phyloP scores from a whole-genome alignment of 139 green algal species.

The Dunaliella sp. region DNA sequence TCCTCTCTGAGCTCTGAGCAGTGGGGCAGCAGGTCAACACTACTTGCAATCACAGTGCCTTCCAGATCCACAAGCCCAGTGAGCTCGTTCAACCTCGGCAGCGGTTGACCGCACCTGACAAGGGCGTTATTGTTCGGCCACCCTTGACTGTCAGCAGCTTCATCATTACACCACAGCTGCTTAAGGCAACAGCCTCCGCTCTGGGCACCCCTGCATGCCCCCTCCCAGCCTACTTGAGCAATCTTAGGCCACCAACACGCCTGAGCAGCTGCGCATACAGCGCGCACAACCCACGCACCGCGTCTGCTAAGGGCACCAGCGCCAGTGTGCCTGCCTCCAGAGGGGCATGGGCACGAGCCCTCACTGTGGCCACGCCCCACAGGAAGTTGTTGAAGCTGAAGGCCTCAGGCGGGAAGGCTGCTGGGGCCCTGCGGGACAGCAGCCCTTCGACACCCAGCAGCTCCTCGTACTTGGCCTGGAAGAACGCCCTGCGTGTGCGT shows the following conservation, averaged over 20 bases:
- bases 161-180: background rate
- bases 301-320: conserved; percentile 79
- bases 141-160: too few species aligned
- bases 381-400: conserved; percentile 69
- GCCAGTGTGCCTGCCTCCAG: conserved; percentile 64
- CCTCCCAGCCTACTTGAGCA: too few species aligned
- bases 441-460: conserved; percentile 39
- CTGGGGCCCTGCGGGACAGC: conserved; percentile 37
- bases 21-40: too few species aligned
- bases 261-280: too few species aligned
- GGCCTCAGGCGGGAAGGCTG: conserved; percentile 43
- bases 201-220: too few species aligned
- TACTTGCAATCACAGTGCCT: too few species aligned
- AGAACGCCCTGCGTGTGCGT: conserved; percentile 57
- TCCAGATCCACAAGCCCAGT: too few species aligned
- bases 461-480: conserved; percentile 50
- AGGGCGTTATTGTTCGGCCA: too few species aligned
- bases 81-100: too few species aligned
- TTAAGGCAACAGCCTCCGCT: background rate
- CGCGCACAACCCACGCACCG: conserved; percentile 40
- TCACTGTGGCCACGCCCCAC: conserved; percentile 79
- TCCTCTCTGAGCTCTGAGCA: too few species aligned
- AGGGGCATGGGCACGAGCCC: conserved; percentile 63
- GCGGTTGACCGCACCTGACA: too few species aligned
- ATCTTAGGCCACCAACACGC: too few species aligned